Conservation (phyloP, 164 flowering plant species). For the Stephania yunnanensis region DNA sequence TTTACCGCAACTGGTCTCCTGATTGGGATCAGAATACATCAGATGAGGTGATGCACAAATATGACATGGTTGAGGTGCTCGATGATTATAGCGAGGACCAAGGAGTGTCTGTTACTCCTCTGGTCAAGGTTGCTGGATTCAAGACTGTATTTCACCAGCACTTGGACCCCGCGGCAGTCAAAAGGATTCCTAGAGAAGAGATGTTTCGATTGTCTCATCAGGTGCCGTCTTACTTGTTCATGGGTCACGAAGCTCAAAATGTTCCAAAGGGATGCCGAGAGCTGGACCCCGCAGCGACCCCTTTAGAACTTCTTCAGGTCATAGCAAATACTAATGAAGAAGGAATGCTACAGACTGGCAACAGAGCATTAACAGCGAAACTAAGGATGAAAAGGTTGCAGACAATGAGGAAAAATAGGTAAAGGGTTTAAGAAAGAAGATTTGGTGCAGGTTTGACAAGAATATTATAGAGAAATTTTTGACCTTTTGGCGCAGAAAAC, state of each 20-base stretch:
- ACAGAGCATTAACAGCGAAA: neutral
- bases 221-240: conserved; percentile 59
- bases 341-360: conserved; percentile 10
- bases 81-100: conserved; percentile 46
- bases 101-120: conserved; percentile 48
- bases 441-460: neutral
- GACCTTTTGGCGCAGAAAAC: conserved; percentile 5
- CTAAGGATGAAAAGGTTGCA: neutral
- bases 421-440: neutral
- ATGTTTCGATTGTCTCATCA: conserved; percentile 69
- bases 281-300: conserved; percentile 77
- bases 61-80: conserved; percentile 74
- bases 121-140: conserved; percentile 66
- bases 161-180: conserved; percentile 39
- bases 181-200: conserved; percentile 49
- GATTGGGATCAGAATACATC: conserved; percentile 61
- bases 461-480: conserved; percentile 5
- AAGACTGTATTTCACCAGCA: conserved; percentile 59
- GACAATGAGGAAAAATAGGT: neutral
- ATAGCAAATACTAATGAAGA: conserved; percentile 34
- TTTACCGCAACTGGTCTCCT: conserved; percentile 68
- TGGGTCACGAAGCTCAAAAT: conserved; percentile 53
- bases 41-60: conserved; percentile 55
- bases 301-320: conserved; percentile 59
- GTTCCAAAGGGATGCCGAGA: conserved; percentile 66